Evolutionary conservation across 1,139 yeast species (phyloP).

Genomic region (Candida freyschussii): DNA sequence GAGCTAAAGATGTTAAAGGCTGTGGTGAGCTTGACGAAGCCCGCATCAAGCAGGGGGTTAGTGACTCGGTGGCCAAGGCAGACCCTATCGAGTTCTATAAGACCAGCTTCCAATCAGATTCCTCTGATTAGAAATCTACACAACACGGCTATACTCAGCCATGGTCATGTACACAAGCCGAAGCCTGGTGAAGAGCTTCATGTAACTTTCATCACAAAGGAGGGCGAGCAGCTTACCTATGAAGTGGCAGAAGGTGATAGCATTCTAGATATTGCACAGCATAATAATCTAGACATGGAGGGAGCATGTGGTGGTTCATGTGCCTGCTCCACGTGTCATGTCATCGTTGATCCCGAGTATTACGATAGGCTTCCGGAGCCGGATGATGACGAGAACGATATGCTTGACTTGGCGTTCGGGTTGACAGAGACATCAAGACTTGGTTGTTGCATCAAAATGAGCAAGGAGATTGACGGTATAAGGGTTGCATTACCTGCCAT

Average conservation of each 20-base stretch:
- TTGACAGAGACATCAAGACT: slow-evolving; percentile 92
- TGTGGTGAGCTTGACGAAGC: neutral
- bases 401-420: slow-evolving; percentile 97
- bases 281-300: slow-evolving; percentile 89
- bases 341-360: slow-evolving; percentile 90
- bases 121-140: slow-evolving; percentile 22
- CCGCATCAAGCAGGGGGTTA: no score
- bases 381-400: slow-evolving; percentile 95
- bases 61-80: no score
- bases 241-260: slow-evolving; percentile 95
- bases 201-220: slow-evolving; percentile 87
- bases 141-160: slow-evolving; percentile 29
- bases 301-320: slow-evolving; percentile 99
- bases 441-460: slow-evolving; percentile 91
- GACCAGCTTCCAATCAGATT: slow-evolving; percentile 16
- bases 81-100: neutral
- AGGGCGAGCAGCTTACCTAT: slow-evolving; percentile 73
- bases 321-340: slow-evolving; percentile 97
- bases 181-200: slow-evolving; percentile 87
- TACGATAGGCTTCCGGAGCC: slow-evolving; percentile 93
- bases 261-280: slow-evolving; percentile 90
- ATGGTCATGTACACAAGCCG: slow-evolving; percentile 87
- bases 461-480: slow-evolving; percentile 85
- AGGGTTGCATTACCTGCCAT: slow-evolving; percentile 96
- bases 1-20: slow-evolving; percentile 4